These are phyloP conservation scores for Phialophora tarda DNA, from an alignment of 2,329 filamentous ascomycete species.

Conservation along the genomic window DNA sequence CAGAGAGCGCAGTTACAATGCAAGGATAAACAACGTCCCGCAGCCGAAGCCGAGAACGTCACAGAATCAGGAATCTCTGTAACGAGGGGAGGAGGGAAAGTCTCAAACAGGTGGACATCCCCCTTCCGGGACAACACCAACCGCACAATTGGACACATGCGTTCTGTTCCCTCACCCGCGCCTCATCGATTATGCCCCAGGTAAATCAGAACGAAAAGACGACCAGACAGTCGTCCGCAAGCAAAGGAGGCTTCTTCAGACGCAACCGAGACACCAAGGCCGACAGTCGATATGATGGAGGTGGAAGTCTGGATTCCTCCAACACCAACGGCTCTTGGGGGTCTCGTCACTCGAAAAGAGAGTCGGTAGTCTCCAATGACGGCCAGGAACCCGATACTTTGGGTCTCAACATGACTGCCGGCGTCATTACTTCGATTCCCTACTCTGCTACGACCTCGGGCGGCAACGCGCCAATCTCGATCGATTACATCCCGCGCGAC, in stretches of 20 bases:
- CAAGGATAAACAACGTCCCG: conserved; percentile 27
- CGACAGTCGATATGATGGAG: conserved; percentile 65
- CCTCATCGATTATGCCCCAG: conserved; percentile 51
- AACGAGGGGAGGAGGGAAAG: conserved; percentile 25
- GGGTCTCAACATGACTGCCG: conserved; percentile 75
- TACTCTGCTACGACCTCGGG: conserved; percentile 73
- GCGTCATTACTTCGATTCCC: conserved; percentile 84
- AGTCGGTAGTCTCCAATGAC: conserved; percentile 74
- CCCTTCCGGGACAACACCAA: conserved; percentile 26
- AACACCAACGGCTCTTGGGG: conserved; percentile 69
- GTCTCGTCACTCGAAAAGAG: conserved; percentile 74
- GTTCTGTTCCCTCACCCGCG: conserved; percentile 26
- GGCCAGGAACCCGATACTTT: conserved; percentile 63
- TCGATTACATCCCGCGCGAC: conserved; percentile 73
- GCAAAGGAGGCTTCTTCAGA: conserved; percentile 86
- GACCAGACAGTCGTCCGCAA: conserved; percentile 78
- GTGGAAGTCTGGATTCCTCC: conserved; percentile 41
- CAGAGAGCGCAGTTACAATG: conserved; percentile 27
- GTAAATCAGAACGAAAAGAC: conserved; percentile 74
- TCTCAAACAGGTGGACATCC: conserved; percentile 28
- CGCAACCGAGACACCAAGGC: conserved; percentile 79
- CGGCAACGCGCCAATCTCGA: conserved; percentile 70
- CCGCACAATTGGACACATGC: conserved; percentile 30
- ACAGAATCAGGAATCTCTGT: conserved; percentile 22
- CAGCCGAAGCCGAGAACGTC: conserved; percentile 24